Base-by-base conservation (phyloP, 2,329 filamentous ascomycete genomes). In the Alternaria triticina region DNA sequence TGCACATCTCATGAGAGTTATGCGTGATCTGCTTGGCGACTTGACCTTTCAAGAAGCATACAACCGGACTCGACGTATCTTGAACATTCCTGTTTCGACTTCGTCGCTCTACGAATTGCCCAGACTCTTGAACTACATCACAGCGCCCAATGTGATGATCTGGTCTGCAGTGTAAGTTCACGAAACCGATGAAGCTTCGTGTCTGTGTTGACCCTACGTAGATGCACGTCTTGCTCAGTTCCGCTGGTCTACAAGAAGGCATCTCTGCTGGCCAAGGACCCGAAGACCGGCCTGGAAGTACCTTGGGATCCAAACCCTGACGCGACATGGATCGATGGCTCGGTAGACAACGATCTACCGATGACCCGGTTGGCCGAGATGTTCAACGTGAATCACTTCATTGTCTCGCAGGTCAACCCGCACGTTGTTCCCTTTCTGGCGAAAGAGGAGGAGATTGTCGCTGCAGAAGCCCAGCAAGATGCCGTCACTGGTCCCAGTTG, bases 351-450 rank as follows among this genome's bases (percentile, higher is more conserved):
- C 63, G 95, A 98, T 78, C 84, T 98, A 3, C 95, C 95, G 2
- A 97, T 97, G 89, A 93, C 91, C 20, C 88, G 93, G 2, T 84
- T 98, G 15, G 90, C 94, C 1, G 94, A 97, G 75, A 94, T 97
- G 91, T 97, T 97, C 84, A 97, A 97, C 74, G 94, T 97, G 77
- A 97, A 97, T 74, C 95, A 97, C 77, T 97, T 97, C 76, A 97
- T 98, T 70, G 95, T 97, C 17, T 97, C 94, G 0, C 95, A 98
- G 77, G 94, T 97, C 54, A 98, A 98, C 73, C 95, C 95, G 0
- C 95, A 98, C 72, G 92, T 97, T 9, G 88, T 96, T 0, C 93
- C 93, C 0, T 97, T 98, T 73, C 82, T 97, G 15, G 85, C 88
- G 15, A 91, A 90, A 69, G 92, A 96, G 61, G 91, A 93, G 64